Percentiles rank a stretch among this genome's conserved stretches.
Conservation (phyloP, 2,329 filamentous ascomycete genomes). For the Arthroderma sp. region DNA sequence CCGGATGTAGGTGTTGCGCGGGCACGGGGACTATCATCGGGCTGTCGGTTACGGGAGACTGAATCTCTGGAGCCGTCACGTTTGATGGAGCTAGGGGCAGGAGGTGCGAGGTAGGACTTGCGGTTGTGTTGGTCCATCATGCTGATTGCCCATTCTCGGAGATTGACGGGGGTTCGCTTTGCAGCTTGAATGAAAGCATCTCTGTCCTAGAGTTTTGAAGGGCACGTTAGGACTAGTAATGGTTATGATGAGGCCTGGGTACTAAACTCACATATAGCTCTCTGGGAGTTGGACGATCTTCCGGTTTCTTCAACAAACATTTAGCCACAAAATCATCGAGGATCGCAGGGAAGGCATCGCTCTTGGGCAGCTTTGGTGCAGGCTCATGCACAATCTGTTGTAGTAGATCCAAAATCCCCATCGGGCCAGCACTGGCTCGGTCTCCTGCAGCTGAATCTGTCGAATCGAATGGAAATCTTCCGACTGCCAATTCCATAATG, state of each 20-base stretch:
- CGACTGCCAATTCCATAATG: slow-evolving; percentile 95
- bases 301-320: slow-evolving; percentile 80
- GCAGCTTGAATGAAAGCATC: slow-evolving; percentile 93
- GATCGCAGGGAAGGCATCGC: slow-evolving; percentile 89
- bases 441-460: slow-evolving; percentile 64
- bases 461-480: slow-evolving; percentile 84
- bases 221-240: slow-evolving; percentile 15
- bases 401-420: slow-evolving; percentile 86
- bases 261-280: slow-evolving; percentile 65
- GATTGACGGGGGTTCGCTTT: slow-evolving; percentile 87
- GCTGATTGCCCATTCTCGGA: slow-evolving; percentile 83
- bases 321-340: slow-evolving; percentile 95
- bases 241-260: background rate
- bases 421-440: slow-evolving; percentile 56
- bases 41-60: slow-evolving; percentile 17
- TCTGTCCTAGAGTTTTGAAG: slow-evolving; percentile 48
- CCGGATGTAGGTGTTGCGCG: slow-evolving; percentile 54
- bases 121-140: slow-evolving; percentile 93
- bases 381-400: slow-evolving; percentile 97
- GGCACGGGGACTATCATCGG: slow-evolving; percentile 29
- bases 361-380: slow-evolving; percentile 85
- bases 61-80: slow-evolving; percentile 47
- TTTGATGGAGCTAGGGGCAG: slow-evolving; percentile 63
- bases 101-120: slow-evolving; percentile 81
- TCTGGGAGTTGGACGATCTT: slow-evolving; percentile 78